Evolutionary conservation across 1,284 basidiomycete species (phyloP).

Genomic region (Ganoderma resinaceum): DNA sequence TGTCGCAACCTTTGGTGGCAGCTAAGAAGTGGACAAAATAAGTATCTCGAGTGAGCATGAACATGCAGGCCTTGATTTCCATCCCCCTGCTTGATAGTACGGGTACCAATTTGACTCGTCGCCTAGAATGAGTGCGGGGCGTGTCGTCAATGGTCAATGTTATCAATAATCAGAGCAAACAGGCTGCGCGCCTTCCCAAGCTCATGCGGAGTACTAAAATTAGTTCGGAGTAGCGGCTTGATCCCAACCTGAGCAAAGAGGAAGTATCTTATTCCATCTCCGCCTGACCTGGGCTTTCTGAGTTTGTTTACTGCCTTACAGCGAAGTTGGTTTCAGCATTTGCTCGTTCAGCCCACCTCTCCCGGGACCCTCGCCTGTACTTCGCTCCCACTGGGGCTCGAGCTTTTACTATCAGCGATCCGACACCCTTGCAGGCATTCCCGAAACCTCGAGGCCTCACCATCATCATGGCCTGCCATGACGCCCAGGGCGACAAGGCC

Average conservation of each 20-base stretch:
- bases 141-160: constrained; percentile 67
- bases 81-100: neutral
- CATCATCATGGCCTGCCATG: constrained; percentile 86
- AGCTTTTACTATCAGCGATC: neutral
- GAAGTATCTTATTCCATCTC: neutral
- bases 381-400: constrained; percentile 33
- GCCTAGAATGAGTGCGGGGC: constrained; percentile 31
- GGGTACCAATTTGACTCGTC: no score
- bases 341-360: constrained; percentile 74
- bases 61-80: neutral
- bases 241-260: no score
- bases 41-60: neutral
- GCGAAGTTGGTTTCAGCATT: constrained; percentile 87
- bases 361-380: constrained; percentile 55
- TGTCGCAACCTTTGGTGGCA: no score
- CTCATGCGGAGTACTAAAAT: no score
- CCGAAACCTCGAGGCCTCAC: constrained; percentile 59
- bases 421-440: neutral
- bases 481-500: constrained; percentile 63
- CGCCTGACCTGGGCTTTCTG: neutral
- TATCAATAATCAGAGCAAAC: constrained; percentile 79
- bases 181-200: no score
- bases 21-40: no score
- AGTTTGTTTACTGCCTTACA: constrained; percentile 42
- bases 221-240: no score